A percentile compares a stretch with the other conserved stretches of the same genome.
Evolutionary conservation across 1,139 yeast species (phyloP).

Genomic region (Sugiyamaella sp.): DNA sequence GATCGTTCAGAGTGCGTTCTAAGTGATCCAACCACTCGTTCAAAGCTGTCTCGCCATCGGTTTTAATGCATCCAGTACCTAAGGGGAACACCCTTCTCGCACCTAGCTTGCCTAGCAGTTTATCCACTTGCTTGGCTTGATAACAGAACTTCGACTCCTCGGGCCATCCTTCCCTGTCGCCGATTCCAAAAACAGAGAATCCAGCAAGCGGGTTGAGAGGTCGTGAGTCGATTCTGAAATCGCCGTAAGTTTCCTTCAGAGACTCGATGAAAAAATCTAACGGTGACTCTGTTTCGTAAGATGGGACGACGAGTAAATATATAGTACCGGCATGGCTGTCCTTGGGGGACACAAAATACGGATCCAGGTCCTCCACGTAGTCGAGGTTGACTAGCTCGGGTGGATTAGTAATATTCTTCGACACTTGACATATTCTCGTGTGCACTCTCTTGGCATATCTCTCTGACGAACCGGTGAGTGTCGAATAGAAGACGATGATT

Average conservation of each 20-base stretch:
- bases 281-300: slow-evolving; percentile 92
- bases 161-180: slow-evolving; percentile 88
- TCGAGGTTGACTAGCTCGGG: slow-evolving; percentile 71
- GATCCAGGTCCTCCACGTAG: slow-evolving; percentile 83
- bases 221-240: slow-evolving; percentile 80
- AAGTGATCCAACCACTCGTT: slow-evolving; percentile 69
- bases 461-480: slow-evolving; percentile 81
- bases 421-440: slow-evolving; percentile 38
- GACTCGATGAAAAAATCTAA: slow-evolving; percentile 85
- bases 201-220: slow-evolving; percentile 71
- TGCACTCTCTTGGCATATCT: slow-evolving; percentile 60
- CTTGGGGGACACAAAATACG: slow-evolving; percentile 67
- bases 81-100: slow-evolving; percentile 81
- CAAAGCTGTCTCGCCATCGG: slow-evolving; percentile 62
- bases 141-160: slow-evolving; percentile 72
- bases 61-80: slow-evolving; percentile 84
- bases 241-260: slow-evolving; percentile 76
- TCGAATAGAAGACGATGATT: slow-evolving; percentile 73
- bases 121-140: slow-evolving; percentile 77
- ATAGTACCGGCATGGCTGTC: slow-evolving; percentile 40
- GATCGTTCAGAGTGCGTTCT: slow-evolving; percentile 60
- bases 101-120: slow-evolving; percentile 78
- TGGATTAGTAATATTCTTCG: slow-evolving; percentile 46
- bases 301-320: slow-evolving; percentile 78
- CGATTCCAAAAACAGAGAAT: slow-evolving; percentile 82